Evolutionary conservation across 2,329 filamentous ascomycete species (phyloP).

Genomic region (Thielaviopsis euricoi): DNA sequence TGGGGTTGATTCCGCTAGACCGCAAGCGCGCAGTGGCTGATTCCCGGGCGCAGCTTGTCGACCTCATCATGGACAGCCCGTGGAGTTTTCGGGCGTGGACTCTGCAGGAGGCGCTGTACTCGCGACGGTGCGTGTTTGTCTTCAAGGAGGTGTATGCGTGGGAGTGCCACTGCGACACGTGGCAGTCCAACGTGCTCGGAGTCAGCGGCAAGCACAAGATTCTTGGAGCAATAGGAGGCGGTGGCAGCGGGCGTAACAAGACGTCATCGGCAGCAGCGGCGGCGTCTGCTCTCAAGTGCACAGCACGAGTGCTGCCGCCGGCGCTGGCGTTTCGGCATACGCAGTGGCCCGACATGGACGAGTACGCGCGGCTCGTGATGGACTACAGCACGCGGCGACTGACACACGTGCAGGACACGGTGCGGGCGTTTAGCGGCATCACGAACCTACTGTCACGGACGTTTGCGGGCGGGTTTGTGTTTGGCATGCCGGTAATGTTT

Average conservation of each 20-base stretch:
- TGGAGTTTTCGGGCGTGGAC: constrained; percentile 29
- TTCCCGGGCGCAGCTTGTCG: constrained; percentile 19
- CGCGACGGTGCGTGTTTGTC: constrained; percentile 26
- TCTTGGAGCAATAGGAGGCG: too few species aligned
- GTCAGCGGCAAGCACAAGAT: constrained; percentile 13
- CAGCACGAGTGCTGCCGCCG: constrained; percentile 18
- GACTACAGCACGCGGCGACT: constrained; percentile 26
- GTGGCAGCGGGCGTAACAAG: constrained; percentile 6
- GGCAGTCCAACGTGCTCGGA: constrained; percentile 17
- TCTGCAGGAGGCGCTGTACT: constrained; percentile 26
- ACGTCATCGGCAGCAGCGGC: not conserved
- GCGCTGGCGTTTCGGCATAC: constrained; percentile 24
- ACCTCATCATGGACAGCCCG: constrained; percentile 22
- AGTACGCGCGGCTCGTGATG: constrained; percentile 27
- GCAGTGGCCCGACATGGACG: constrained; percentile 29
- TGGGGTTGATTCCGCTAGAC: constrained; percentile 22
- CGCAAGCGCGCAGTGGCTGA: constrained; percentile 17
- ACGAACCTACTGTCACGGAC: constrained; percentile 25
- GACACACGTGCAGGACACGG: constrained; percentile 25
- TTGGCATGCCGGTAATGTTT: constrained; percentile 30
- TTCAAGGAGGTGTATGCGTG: constrained; percentile 27
- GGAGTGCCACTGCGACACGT: constrained; percentile 30
- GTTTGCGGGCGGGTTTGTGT: constrained; percentile 27
- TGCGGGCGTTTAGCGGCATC: constrained; percentile 26
- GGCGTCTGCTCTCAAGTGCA: constrained; percentile 18